Percentiles rank a stretch among this genome's conserved stretches.
These are phyloP conservation scores for Camellia lanceoleosa DNA, from an alignment of 148 eudicot species.

Conservation along the genomic window DNA sequence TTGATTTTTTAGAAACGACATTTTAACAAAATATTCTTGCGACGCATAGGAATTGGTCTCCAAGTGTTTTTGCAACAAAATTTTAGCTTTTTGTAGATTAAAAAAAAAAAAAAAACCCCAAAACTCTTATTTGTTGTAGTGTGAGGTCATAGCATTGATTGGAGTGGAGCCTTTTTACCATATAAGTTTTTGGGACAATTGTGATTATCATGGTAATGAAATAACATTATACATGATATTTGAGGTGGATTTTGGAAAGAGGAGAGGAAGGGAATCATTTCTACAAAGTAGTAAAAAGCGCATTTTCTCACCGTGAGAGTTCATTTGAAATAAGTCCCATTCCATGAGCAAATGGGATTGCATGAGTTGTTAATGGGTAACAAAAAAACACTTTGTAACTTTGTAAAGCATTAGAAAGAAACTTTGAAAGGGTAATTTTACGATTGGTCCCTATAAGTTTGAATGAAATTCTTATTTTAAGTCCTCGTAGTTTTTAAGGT, in stretches of 20 bases:
- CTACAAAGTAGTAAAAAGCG: background rate
- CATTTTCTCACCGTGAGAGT: conserved; percentile 33
- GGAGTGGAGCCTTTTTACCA: too few relatives aligned
- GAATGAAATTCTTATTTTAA: too few relatives aligned
- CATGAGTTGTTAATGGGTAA: conserved; percentile 29
- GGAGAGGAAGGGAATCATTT: background rate
- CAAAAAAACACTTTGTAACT: background rate
- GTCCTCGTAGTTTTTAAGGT: too few relatives aligned
- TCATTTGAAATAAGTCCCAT: conserved; percentile 51
- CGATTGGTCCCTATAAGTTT: too few relatives aligned
- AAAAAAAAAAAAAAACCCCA: too few relatives aligned
- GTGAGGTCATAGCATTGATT: too few relatives aligned
- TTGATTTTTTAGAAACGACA: too few relatives aligned
- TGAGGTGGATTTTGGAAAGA: background rate
- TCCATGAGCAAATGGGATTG: conserved; percentile 35
- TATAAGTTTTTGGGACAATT: too few relatives aligned
- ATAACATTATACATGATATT: background rate
- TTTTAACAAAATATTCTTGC: too few relatives aligned
- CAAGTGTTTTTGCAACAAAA: too few relatives aligned
- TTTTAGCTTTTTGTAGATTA: too few relatives aligned
- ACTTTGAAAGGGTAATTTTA: background rate
- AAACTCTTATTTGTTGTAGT: background rate
- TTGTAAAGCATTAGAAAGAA: background rate
- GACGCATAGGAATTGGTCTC: too few relatives aligned
- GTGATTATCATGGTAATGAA: background rate